Percentiles rank a stretch among this genome's conserved stretches.
Conservation (phyloP, 2,329 filamentous ascomycete species). For the Xylariaceae sp. region DNA sequence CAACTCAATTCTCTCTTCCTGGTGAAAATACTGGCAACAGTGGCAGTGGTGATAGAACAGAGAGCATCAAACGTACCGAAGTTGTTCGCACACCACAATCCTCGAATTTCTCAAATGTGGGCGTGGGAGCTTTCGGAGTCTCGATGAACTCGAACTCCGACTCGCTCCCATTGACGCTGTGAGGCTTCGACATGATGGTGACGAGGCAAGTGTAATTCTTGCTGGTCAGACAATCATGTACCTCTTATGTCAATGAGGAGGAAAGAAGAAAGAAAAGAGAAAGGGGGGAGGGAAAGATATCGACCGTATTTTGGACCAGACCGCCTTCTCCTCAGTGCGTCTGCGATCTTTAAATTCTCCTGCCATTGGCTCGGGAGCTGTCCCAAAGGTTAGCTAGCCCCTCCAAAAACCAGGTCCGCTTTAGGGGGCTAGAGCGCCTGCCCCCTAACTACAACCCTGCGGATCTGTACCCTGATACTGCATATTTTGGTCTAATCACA, state of each 20-base stretch:
- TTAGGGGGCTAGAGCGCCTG: not conserved
- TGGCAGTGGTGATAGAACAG: not conserved
- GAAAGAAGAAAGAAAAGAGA: constrained; percentile 1
- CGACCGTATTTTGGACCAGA: constrained; percentile 22
- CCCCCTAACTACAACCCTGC: no score
- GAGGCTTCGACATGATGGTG: constrained; percentile 43
- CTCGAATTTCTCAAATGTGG: constrained; percentile 46
- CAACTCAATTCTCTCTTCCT: constrained; percentile 8
- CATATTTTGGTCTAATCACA: no score
- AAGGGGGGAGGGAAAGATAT: constrained; percentile 14
- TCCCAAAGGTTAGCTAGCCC: not conserved
- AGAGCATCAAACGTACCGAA: constrained; percentile 37
- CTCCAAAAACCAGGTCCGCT: not conserved
- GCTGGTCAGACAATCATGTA: constrained; percentile 14
- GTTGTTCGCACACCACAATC: constrained; percentile 53
- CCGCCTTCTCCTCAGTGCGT: constrained; percentile 23
- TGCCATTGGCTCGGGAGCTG: constrained; percentile 16
- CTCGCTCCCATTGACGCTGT: constrained; percentile 44
- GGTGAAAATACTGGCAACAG: not conserved
- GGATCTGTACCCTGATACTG: no score
- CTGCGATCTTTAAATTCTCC: constrained; percentile 11
- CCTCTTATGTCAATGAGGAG: constrained; percentile 8
- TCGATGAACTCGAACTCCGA: constrained; percentile 60
- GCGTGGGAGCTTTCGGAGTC: constrained; percentile 46
- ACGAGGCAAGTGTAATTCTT: constrained; percentile 24